phyloP scores from a whole-genome alignment of 2,329 filamentous ascomycete species.

The Xylariomycetidae sp. region DNA sequence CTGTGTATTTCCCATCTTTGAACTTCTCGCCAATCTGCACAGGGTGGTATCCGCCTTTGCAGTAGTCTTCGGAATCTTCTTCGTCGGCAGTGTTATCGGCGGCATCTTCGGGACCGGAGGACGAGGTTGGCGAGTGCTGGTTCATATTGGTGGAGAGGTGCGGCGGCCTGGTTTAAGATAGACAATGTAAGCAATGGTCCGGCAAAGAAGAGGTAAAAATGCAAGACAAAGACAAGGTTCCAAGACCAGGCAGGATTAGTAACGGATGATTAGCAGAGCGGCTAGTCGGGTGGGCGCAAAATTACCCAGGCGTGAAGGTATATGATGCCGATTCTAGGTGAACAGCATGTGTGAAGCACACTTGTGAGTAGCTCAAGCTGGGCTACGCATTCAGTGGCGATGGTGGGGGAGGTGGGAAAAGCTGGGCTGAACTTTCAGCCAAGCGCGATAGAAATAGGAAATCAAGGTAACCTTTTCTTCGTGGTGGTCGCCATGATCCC shows the following conservation, averaged over 20 bases:
- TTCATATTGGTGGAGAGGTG: slow-evolving; percentile 55
- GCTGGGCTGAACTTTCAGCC: too few species aligned
- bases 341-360: too few species aligned
- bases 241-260: too few species aligned
- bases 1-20: slow-evolving; percentile 94
- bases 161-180: slow-evolving; percentile 41
- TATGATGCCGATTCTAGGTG: too few species aligned
- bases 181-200: slow-evolving; percentile 4
- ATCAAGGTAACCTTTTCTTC: slow-evolving; percentile 24
- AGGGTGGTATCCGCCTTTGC: slow-evolving; percentile 97
- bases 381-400: too few species aligned
- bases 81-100: slow-evolving; percentile 94
- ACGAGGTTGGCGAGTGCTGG: slow-evolving; percentile 68
- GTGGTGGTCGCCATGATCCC: slow-evolving; percentile 16
- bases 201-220: background rate
- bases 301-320: too few species aligned
- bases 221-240: too few species aligned
- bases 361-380: too few species aligned
- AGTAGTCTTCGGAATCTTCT: slow-evolving; percentile 98
- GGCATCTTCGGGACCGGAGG: slow-evolving; percentile 74
- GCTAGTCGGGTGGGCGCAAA: too few species aligned
- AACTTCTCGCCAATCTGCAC: slow-evolving; percentile 93
- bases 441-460: too few species aligned
- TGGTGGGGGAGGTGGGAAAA: too few species aligned
- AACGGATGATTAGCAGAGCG: too few species aligned